Percentiles rank a stretch among this genome's conserved stretches.
phyloP scores from a whole-genome alignment of 768 basidiomycete species.

The Auriscalpium microsporum region DNA sequence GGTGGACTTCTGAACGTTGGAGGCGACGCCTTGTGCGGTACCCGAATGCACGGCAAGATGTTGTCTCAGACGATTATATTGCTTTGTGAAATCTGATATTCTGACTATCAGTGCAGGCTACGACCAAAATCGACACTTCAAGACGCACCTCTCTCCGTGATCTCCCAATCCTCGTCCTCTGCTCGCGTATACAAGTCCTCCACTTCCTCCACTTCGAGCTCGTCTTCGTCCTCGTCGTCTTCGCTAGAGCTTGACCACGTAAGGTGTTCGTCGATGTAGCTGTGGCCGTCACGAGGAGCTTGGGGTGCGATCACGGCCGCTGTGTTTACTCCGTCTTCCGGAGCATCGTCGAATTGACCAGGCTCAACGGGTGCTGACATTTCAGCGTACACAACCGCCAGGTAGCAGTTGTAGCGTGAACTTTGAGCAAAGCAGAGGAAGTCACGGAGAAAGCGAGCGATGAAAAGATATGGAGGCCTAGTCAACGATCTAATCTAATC shows the following conservation, averaged over 20 bases:
- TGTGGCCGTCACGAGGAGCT: slow-evolving; percentile 21
- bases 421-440: neutral
- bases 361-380: slow-evolving; percentile 25
- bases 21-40: slow-evolving; percentile 49
- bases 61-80: slow-evolving; percentile 90
- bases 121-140: neutral
- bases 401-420: neutral
- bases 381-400: neutral
- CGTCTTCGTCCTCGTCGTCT: slow-evolving; percentile 27
- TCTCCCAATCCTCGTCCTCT: slow-evolving; percentile 87
- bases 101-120: slow-evolving; percentile 2
- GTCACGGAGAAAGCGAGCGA: neutral
- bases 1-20: slow-evolving; percentile 39
- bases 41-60: slow-evolving; percentile 81
- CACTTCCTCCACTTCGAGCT: slow-evolving; percentile 30
- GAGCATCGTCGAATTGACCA: slow-evolving; percentile 60
- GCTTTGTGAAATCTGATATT: slow-evolving; percentile 88
- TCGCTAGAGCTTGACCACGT: slow-evolving; percentile 27
- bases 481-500: neutral
- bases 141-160: slow-evolving; percentile 65
- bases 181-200: slow-evolving; percentile 45
- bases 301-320: slow-evolving; percentile 2
- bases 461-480: neutral
- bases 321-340: slow-evolving; percentile 21
- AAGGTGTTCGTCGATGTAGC: slow-evolving; percentile 27